Evolutionary conservation across 495 filamentous ascomycete species (phyloP), one percentile per base, ranked within the genome.

Genomic region (Penicillium ochrochloron): DNA sequence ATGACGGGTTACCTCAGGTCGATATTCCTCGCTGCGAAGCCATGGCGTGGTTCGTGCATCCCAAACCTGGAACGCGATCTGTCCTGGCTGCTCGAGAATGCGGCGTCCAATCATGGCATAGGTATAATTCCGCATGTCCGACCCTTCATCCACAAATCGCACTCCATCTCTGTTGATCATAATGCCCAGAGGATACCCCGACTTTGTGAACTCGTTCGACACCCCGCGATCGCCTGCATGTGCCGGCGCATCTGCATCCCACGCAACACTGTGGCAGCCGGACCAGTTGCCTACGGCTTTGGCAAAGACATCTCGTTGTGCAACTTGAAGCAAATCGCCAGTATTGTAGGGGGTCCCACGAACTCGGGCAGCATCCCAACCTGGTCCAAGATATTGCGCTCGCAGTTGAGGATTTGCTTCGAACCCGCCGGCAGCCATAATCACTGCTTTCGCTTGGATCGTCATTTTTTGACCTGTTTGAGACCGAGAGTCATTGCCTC

Each of bases 141-240:
- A 66, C 6, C 87, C 87, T 63, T 90, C 87, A 66, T 90, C 87
- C 2, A 89, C 84, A 65, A 89, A 89, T 15, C 87, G 72, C 34
- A 79, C 69, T 1, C 88, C 88, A 1, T 82, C 65, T 0, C 70
- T 55, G 59, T 90, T 89, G 14, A 89, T 54, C 84, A 88, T 89
- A 5, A 90, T 58, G 1, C 86, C 88, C 0, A 90, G 74, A 3
- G 88, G 88, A 60, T 89, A 90, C 5, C 88, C 88, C 17, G 81
- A 85, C 64, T 89, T 90, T 7, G 88, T 90, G 68, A 82, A 90
- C 70, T 87, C 79, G 58, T 90, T 90, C 48, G 86, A 84, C 7
- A 84, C 61, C 15, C 69, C 75, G 8, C 83, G 78, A 54, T 88
- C 80, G 1, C 88, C 86, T 0, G 73, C 71, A 42, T 85, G 66